Evolutionary conservation across 108 stramenopile species (phyloP).

Genomic region (Schizochytrium sp.): DNA sequence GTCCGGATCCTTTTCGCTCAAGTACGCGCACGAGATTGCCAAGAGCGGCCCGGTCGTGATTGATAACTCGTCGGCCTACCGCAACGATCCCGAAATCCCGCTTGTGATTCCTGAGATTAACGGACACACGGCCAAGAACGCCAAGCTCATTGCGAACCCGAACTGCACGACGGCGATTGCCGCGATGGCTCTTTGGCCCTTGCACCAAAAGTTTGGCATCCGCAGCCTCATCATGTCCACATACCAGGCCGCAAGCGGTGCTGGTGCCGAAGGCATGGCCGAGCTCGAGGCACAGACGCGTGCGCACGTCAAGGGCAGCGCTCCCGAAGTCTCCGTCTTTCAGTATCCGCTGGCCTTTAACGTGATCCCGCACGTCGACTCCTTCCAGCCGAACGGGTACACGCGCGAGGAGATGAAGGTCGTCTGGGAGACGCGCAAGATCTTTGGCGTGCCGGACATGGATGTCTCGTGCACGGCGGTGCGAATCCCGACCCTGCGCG

Average conservation of each 20-base stretch:
- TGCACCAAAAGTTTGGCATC: conserved; percentile 77
- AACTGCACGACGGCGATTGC: conserved; percentile 99
- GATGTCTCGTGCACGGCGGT: conserved; percentile 83
- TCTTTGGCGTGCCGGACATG: conserved; percentile 60
- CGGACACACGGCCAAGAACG: conserved; percentile 68
- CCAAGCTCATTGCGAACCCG: conserved; percentile 94
- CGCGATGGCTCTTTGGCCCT: conserved; percentile 88
- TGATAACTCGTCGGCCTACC: conserved; percentile 76
- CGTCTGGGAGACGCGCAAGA: conserved; percentile 93
- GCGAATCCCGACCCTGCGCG: conserved; percentile 91
- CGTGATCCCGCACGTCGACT: conserved; percentile 97
- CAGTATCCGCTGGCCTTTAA: conserved; percentile 94
- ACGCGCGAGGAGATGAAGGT: conserved; percentile 99
- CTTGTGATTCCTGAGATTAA: conserved; percentile 95
- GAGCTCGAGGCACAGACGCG: conserved; percentile 59
- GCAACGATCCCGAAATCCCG: conserved; percentile 77
- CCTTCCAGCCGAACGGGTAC: conserved; percentile 93
- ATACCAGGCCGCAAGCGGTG: conserved; percentile 82
- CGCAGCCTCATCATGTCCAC: conserved; percentile 84
- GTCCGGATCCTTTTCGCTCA: conserved; percentile 69
- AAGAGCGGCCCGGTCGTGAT: conserved; percentile 36
- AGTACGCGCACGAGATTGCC: conserved; percentile 62
- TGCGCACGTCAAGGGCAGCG: background rate
- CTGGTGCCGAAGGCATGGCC: conserved; percentile 84
- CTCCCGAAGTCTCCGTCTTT: conserved; percentile 58